Base-by-base conservation (phyloP, 164 flowering plant genomes). In the Santalum album region DNA sequence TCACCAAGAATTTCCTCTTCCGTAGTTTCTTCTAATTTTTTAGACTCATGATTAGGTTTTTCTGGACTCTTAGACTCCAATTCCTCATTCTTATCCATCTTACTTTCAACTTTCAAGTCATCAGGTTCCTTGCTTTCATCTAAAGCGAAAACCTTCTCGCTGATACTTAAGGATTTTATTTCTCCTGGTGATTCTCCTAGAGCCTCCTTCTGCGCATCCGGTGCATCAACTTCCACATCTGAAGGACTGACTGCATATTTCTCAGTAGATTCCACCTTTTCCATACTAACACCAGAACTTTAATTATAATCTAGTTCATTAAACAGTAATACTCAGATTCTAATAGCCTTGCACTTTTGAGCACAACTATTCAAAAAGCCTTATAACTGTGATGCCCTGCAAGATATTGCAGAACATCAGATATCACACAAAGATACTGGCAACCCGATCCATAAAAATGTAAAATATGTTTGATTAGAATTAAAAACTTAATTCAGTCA, bases 1-100 rank as follows among this genome's bases (percentile, higher is more conserved):
- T 78, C 87, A 45, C 53, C 59, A 48, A 42, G 20, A 60, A 39
- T 25, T 54, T 71, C 79, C 15, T 61, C 75, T 35, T 51, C 55
- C 39, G 50, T 43, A 35, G 27, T 44, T 57, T 57, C 75, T 55
- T 49, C 67, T 43, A 50, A 61, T 62, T 18, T 64, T 64, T 62
- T 65, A 29, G 68, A 26, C 32, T 49, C 2, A 38, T 38, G 56
- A 44, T 50, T 39, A 25, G 27, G 40, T 53, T 57, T 74, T 53
- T 49, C 67, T 43, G 50, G 65, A 65, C 15, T 64, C 62, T 60
- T 65, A 27, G 70, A 34, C 32, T 53, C 65, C 42, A 47, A 9
- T 44, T 52, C 35, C 12, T 22, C 6, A 34, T 17, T 51, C 24
- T 47, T 46, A 38, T 53, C 44, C 43, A 21, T 24, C 53, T 26